phyloP scores from a whole-genome alignment of 164 flowering plant species.

The Nymphaea colorata region DNA sequence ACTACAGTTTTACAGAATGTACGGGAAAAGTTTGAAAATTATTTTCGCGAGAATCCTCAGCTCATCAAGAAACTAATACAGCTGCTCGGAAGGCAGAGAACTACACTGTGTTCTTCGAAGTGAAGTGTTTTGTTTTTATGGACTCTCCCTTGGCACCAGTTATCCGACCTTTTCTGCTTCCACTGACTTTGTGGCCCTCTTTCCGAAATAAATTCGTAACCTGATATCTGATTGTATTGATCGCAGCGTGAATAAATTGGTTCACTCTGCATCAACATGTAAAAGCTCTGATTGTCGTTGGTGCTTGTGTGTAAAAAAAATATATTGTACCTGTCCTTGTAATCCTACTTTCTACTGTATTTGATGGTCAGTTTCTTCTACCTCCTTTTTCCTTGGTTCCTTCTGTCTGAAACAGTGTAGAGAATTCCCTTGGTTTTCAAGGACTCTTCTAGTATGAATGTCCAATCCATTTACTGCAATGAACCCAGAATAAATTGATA shows the following conservation, averaged over 20 bases:
- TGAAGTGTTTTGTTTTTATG: neutral
- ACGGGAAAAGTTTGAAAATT: conserved; percentile 55
- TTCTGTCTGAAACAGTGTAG: no score
- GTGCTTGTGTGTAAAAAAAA: neutral
- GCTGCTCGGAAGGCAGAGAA: conserved; percentile 54
- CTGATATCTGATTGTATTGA: neutral
- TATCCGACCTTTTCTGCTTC: neutral
- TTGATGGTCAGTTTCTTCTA: no score
- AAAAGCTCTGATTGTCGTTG: neutral
- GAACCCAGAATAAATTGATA: no score
- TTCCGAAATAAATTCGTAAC: neutral
- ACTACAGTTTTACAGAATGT: conserved; percentile 23
- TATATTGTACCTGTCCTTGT: neutral
- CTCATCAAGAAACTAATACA: conserved; percentile 60
- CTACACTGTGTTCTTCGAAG: conserved; percentile 58
- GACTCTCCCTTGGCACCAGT: neutral
- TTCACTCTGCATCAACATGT: neutral
- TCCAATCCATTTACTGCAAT: no score
- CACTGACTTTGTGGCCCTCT: neutral
- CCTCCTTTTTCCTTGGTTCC: no score
- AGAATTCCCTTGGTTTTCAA: no score
- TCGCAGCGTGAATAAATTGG: neutral
- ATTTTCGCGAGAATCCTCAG: conserved; percentile 43
- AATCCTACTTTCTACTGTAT: neutral
- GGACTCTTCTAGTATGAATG: no score